A percentile compares a stretch with the other conserved stretches of the same genome.
phyloP scores from a whole-genome alignment of 2,329 filamentous ascomycete species.

The Cladorrhinum sp. region DNA sequence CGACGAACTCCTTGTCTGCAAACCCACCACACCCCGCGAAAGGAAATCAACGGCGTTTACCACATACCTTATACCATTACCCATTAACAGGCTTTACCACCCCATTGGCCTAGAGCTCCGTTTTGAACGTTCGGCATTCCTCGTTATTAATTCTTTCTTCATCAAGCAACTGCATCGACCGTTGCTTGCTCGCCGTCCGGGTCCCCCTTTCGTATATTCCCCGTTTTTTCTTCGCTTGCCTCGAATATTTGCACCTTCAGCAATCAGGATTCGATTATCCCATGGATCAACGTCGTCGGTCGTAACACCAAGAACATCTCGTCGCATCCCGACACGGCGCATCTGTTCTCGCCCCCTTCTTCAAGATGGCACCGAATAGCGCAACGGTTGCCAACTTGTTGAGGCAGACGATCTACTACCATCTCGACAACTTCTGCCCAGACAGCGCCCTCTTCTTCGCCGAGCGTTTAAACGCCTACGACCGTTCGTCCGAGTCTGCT shows the following conservation, averaged over 20 bases:
- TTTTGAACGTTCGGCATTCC: slow-evolving; percentile 11
- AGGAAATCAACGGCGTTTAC: not conserved
- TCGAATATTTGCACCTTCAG: not conserved
- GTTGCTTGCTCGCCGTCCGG: slow-evolving; percentile 9
- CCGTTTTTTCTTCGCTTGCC: not conserved
- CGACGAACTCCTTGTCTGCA: not conserved
- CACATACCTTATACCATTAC: too few species aligned
- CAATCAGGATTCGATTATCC: slow-evolving; percentile 12
- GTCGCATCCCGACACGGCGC: slow-evolving; percentile 22
- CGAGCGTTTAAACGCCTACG: slow-evolving; percentile 79
- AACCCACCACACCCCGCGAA: not conserved
- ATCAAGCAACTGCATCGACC: slow-evolving; percentile 27
- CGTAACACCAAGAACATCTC: slow-evolving; percentile 21
- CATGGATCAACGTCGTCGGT: slow-evolving; percentile 35
- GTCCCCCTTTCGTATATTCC: slow-evolving; percentile 6
- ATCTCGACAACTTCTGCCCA: slow-evolving; percentile 84
- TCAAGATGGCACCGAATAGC: slow-evolving; percentile 51
- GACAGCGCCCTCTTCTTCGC: slow-evolving; percentile 94
- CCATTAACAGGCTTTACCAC: not conserved
- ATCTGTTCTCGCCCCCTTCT: slow-evolving; percentile 10
- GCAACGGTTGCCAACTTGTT: slow-evolving; percentile 51
- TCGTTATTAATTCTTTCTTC: slow-evolving; percentile 21
- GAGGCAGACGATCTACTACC: slow-evolving; percentile 61
- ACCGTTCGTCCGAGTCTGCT: slow-evolving; percentile 74
- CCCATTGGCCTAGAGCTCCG: not conserved